Percentiles rank a stretch among this genome's conserved stretches.
These are phyloP conservation scores for Dalbergia cochinchinensis DNA, from an alignment of 306 rosid genomes.

Conservation along the genomic window DNA sequence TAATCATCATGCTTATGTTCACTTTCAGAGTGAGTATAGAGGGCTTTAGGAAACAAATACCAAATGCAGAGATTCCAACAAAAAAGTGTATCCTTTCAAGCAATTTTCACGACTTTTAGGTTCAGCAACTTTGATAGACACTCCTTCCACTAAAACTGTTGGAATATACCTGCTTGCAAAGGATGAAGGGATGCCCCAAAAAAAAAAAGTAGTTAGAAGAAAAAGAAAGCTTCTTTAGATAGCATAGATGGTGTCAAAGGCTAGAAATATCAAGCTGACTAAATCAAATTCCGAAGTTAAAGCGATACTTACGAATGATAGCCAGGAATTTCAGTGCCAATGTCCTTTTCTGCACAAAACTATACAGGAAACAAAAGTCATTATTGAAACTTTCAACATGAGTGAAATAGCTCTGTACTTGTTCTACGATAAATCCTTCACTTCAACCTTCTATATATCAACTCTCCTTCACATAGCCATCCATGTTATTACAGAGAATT, in stretches of 20 bases:
- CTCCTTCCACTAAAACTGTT: conserved; percentile 68
- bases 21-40: conserved; percentile 39
- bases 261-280: conserved; percentile 38
- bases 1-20: conserved; percentile 4
- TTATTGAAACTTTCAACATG: conserved; percentile 35
- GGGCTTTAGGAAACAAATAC: conserved; percentile 52
- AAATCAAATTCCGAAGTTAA: conserved; percentile 35
- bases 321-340: conserved; percentile 71
- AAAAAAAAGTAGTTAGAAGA: conserved; percentile 1
- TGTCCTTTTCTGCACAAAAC: conserved; percentile 73
- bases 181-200: conserved; percentile 19
- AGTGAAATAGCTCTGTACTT: background rate
- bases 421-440: conserved; percentile 26
- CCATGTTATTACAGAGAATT: too few relatives aligned
- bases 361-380: conserved; percentile 57
- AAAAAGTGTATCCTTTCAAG: conserved; percentile 77
- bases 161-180: conserved; percentile 69
- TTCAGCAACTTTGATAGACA: conserved; percentile 73
- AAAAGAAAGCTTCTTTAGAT: conserved; percentile 40
- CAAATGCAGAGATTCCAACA: conserved; percentile 67
- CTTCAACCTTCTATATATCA: conserved; percentile 25
- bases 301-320: conserved; percentile 70
- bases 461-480: background rate
- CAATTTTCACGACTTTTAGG: conserved; percentile 76
- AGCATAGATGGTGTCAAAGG: conserved; percentile 34